Evolutionary conservation across 78 protist species (phyloP).

Genomic region (Dictyostelium capitatum): DNA sequence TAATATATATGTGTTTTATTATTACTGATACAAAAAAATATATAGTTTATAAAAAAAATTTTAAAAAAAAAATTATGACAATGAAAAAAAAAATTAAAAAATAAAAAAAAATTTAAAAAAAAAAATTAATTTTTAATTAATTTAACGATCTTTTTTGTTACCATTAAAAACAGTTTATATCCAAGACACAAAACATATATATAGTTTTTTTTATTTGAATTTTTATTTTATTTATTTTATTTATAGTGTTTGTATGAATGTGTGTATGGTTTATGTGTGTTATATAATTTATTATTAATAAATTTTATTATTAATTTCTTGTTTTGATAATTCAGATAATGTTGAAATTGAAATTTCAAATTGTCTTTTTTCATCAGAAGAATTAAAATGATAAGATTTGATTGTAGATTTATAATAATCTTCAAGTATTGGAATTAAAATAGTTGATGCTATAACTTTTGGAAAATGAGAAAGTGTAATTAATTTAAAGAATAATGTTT

Average conservation of each 20-base stretch:
- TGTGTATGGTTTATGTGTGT: neutral
- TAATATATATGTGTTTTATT: neutral
- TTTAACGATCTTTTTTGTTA: neutral
- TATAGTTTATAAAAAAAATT: neutral
- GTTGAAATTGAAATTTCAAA: neutral
- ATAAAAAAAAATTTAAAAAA: neutral
- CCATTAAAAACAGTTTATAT: no score
- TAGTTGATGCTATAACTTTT: neutral
- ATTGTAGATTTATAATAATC: neutral
- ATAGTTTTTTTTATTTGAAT: neutral
- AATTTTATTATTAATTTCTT: neutral
- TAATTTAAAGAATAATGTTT: neutral
- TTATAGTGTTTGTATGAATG: neutral
- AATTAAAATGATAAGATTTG: neutral
- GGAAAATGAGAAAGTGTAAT: neutral
- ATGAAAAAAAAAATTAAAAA: neutral
- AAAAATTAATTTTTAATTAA: neutral
- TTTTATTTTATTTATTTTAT: neutral
- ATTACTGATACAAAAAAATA: neutral
- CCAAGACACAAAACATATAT: no score
- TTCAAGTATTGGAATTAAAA: neutral
- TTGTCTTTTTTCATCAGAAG: neutral
- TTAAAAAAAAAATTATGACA: neutral
- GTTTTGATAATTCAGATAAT: slow-evolving; percentile 8
- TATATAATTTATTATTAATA: neutral